A percentile compares a stretch with the other conserved stretches of the same genome.
Conservation (phyloP, 805 yeast genomes). For the Sporopachydermia lactativora region DNA sequence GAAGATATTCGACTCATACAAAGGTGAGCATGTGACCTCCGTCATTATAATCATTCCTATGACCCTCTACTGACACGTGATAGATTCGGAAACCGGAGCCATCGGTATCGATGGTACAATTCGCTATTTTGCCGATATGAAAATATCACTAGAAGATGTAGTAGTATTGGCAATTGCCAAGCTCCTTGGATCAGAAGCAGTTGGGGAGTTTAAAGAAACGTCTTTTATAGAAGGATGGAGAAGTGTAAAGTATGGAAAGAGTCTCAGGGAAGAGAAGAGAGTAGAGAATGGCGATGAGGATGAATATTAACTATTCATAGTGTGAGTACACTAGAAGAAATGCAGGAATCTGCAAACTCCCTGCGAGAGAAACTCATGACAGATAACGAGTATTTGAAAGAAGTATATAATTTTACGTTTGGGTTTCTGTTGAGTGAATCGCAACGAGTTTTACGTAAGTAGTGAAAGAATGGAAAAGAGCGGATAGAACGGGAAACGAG, state of each 20-base stretch:
- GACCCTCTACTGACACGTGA: too few relatives aligned
- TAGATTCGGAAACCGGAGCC: conserved; percentile 8
- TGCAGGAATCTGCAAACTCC: conserved; percentile 28
- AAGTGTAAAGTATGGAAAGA: conserved; percentile 12
- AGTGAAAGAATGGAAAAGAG: too few relatives aligned
- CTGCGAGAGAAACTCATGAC: conserved; percentile 21
- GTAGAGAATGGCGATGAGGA: not conserved
- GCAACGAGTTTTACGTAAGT: conserved; percentile 33
- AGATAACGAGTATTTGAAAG: conserved; percentile 31
- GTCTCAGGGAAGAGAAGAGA: not conserved
- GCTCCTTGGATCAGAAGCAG: conserved; percentile 47
- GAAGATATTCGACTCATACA: not conserved
- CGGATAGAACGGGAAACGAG: too few relatives aligned
- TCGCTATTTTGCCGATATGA: conserved; percentile 48
- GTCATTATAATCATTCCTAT: too few relatives aligned
- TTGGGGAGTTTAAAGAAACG: conserved; percentile 42
- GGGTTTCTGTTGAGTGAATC: conserved; percentile 47
- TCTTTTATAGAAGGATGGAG: conserved; percentile 50
- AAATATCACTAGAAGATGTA: conserved; percentile 61
- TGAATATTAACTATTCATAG: too few relatives aligned
- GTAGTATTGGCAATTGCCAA: conserved; percentile 58
- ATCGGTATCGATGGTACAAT: conserved; percentile 77
- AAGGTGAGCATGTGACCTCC: not conserved
- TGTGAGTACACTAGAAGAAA: conserved; percentile 24
- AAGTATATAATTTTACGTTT: conserved; percentile 61